A percentile compares a stretch with the other conserved stretches of the same genome.
phyloP scores from a whole-genome alignment of 345 rosid species.

The Luvunga scandens region DNA sequence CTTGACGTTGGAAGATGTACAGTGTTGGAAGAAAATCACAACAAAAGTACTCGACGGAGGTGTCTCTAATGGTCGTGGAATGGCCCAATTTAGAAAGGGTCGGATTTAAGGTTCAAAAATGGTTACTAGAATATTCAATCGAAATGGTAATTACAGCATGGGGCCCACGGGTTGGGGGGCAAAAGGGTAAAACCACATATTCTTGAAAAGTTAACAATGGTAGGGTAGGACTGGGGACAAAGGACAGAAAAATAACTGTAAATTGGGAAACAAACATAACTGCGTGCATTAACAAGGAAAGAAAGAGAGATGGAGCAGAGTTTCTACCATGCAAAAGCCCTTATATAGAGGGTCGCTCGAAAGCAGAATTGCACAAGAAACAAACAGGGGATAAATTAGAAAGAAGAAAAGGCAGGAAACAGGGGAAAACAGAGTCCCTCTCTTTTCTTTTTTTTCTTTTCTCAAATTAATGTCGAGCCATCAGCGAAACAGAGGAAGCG shows the following conservation, averaged over 20 bases:
- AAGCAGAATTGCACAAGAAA: too few species aligned
- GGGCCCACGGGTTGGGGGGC: background rate
- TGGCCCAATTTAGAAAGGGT: too few species aligned
- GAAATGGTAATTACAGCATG: background rate
- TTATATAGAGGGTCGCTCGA: background rate
- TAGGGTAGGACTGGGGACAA: background rate
- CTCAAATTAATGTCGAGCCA: constrained; percentile 15
- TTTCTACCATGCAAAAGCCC: background rate
- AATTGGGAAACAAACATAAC: background rate
- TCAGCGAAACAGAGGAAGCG: constrained; percentile 34
- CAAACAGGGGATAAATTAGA: background rate
- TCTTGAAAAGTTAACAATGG: background rate
- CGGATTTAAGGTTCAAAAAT: background rate
- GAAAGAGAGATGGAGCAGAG: background rate
- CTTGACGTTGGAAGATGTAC: too few species aligned
- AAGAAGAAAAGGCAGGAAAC: background rate
- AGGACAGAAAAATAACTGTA: background rate
- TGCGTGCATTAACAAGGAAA: background rate
- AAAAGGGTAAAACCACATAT: background rate
- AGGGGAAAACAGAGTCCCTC: background rate
- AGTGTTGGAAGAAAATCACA: too few species aligned
- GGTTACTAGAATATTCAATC: background rate
- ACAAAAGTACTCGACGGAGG: too few species aligned
- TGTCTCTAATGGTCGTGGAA: too few species aligned
- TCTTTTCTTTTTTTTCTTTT: too few species aligned